These are phyloP conservation scores for Syncephalis plumigaleata DNA, from an alignment of 371 early-diverging fungal species.

Conservation along the genomic window DNA sequence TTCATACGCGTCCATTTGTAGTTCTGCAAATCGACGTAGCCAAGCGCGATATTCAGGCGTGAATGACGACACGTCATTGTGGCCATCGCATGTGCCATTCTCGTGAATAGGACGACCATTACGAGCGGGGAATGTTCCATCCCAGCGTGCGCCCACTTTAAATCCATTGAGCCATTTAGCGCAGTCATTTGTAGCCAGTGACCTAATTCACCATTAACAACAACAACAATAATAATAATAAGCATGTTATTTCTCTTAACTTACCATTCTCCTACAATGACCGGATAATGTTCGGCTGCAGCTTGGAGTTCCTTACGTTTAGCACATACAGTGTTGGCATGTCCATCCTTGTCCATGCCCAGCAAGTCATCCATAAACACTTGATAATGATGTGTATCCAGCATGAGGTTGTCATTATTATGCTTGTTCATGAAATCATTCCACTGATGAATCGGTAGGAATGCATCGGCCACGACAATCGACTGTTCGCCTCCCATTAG, in stretches of 20 bases:
- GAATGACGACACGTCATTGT: conserved; percentile 15
- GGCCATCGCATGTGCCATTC: conserved; percentile 26
- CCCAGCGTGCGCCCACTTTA: conserved; percentile 41
- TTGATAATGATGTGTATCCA: conserved; percentile 26
- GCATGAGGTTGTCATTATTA: conserved; percentile 7
- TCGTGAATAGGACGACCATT: conserved; percentile 8
- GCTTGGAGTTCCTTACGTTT: too few species aligned
- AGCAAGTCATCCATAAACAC: conserved; percentile 14
- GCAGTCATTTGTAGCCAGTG: too few species aligned
- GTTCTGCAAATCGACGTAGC: conserved; percentile 20
- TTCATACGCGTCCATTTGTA: conserved; percentile 35
- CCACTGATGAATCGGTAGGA: conserved; percentile 16
- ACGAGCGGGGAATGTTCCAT: conserved; percentile 26
- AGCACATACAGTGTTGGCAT: background rate
- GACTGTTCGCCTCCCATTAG: too few species aligned
- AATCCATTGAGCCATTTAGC: conserved; percentile 33
- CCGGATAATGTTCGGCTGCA: background rate
- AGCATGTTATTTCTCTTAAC: too few species aligned
- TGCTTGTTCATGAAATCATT: conserved; percentile 5
- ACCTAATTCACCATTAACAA: conserved; percentile 38
- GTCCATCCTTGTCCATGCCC: background rate
- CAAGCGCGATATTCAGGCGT: conserved; percentile 15
- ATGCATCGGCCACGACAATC: too few species aligned
- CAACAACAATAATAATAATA: too few species aligned
- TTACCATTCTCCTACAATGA: background rate